phyloP scores from a whole-genome alignment of 2,329 filamentous ascomycete genomes.

The Nothomitra cinnamomea region DNA sequence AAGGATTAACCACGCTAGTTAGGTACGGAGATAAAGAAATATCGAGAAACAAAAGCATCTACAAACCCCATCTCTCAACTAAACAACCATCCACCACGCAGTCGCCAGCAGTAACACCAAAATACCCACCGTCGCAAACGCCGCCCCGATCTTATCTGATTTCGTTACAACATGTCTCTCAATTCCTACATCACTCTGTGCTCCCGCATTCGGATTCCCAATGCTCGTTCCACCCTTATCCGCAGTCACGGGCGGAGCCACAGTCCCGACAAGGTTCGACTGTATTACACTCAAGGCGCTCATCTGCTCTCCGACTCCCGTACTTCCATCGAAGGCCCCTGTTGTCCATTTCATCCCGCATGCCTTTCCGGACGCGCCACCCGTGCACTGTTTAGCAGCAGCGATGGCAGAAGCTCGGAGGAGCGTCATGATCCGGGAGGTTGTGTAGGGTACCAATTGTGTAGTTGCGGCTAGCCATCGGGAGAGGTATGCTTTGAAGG shows the following conservation, averaged over 20 bases:
- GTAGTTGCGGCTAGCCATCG: conserved; percentile 47
- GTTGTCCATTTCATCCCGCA: conserved; percentile 49
- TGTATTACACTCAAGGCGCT: conserved; percentile 46
- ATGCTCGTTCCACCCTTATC: conserved; percentile 38
- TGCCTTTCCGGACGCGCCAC: conserved; percentile 34
- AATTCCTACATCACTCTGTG: not conserved
- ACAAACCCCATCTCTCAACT: no score
- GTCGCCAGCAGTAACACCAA: conserved; percentile 37
- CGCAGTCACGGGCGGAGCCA: conserved; percentile 32
- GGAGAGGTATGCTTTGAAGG: conserved; percentile 59
- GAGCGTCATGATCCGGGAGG: conserved; percentile 36
- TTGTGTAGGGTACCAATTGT: conserved; percentile 43
- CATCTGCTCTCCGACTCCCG: conserved; percentile 46
- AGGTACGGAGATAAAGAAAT: no score
- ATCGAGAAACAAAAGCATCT: no score
- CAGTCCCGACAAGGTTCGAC: conserved; percentile 35
- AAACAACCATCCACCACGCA: conserved; percentile 33
- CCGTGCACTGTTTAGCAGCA: conserved; percentile 45
- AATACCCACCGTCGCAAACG: conserved; percentile 43
- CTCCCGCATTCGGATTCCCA: conserved; percentile 22
- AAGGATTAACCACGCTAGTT: no score
- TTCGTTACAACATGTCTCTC: conserved; percentile 26
- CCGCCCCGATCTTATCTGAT: conserved; percentile 51
- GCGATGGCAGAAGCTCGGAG: conserved; percentile 40
- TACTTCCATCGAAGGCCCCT: conserved; percentile 33